Base-by-base conservation (phyloP, 192 early-diverging fungal genomes). In the Coemansia sp. region DNA sequence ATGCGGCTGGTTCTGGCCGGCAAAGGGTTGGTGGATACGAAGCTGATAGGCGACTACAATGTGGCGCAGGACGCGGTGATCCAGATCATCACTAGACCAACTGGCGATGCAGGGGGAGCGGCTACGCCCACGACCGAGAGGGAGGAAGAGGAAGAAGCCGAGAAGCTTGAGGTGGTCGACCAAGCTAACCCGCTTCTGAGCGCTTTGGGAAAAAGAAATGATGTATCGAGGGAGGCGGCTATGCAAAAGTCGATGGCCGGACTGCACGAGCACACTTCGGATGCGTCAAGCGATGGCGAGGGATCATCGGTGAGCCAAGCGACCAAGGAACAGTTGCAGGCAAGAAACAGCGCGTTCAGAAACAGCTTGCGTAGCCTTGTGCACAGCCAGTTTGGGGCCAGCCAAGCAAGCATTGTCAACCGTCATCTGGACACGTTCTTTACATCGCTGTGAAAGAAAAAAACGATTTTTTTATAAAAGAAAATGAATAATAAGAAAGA, bases 11-110 rank as follows among this genome's bases (percentile, higher is more conserved):
- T 75, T 14, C 39, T 81, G 16, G 58, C 36, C 23, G 78, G 78
- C 14, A 81, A 81, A 60, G 78, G 78, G 0, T 59, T 81, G 63
- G 78, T 81, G 26, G 78, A 81, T 48, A 16, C 62, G 0, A 81
- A 81, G 55, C 73, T 81, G 16, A 81, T 81, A 33, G 78, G 78
- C 26, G 78, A 81, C 60, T 81, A 81, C 53, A 39, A 63, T 24
- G 68, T 81, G 23, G 69, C 56, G 2, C 39, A 64, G n/a, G 57
- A 66, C 57, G 66, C 72, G 0, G 78, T 81, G 16, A 75, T 81
- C 39, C 78, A 81, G 66, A 81, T 81, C 36, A 75, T 81, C 26
- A 66, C 60, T 35, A 71, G 67, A 52, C 66, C 78, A 18, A 59
- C 63, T 2, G 72, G 57, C 2, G 30, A 51, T 23, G 45, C 69